These are phyloP conservation scores for Pisolithus sp. DNA, from an alignment of 768 basidiomycete species.

Conservation along the genomic window DNA sequence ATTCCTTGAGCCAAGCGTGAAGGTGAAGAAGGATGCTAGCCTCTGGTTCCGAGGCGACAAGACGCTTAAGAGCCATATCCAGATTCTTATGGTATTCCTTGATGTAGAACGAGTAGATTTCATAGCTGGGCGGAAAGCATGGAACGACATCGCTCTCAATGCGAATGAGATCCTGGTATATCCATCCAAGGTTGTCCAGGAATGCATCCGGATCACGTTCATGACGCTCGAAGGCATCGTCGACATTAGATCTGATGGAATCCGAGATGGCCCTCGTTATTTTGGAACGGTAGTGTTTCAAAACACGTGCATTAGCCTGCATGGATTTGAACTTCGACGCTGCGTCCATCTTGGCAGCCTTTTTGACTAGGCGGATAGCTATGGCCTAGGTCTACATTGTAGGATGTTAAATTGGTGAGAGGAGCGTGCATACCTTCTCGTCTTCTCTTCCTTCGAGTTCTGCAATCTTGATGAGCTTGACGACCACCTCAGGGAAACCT, in stretches of 20 bases:
- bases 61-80: constrained; percentile 62
- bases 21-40: constrained; percentile 83
- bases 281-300: constrained; percentile 94
- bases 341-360: constrained; percentile 86
- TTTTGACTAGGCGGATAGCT: constrained; percentile 90
- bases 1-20: constrained; percentile 94
- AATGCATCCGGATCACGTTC: constrained; percentile 65
- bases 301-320: constrained; percentile 85
- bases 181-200: constrained; percentile 75
- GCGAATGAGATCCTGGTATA: constrained; percentile 93
- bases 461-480: constrained; percentile 87
- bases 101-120: constrained; percentile 77
- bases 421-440: constrained; percentile 63
- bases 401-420: background rate
- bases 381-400: constrained; percentile 57
- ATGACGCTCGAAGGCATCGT: constrained; percentile 55
- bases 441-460: constrained; percentile 92
- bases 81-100: constrained; percentile 88
- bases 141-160: constrained; percentile 85
- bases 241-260: constrained; percentile 68
- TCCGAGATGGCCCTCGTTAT: constrained; percentile 74
- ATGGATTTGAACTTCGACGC: constrained; percentile 91
- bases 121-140: constrained; percentile 89
- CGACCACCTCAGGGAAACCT: constrained; percentile 80
- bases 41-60: constrained; percentile 71